phyloP scores from a whole-genome alignment of 2,329 filamentous ascomycete genomes.

The Basipetospora sp. region DNA sequence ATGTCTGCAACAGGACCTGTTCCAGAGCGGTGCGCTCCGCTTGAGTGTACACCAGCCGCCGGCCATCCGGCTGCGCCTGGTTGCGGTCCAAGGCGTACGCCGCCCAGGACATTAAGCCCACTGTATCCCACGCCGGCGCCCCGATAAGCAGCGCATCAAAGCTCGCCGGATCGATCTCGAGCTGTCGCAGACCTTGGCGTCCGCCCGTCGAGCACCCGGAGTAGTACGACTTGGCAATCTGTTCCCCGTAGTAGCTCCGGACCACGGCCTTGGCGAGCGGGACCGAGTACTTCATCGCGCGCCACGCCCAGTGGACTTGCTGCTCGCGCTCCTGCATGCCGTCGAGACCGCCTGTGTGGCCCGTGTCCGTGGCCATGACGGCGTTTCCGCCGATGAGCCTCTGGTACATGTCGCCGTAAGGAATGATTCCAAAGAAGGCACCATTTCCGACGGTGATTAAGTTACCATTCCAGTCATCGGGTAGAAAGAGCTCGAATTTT shows the following conservation, averaged over 20 bases:
- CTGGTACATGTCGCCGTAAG: constrained; percentile 14
- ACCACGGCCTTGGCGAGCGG: constrained; percentile 33
- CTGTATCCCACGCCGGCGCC: constrained; percentile 13
- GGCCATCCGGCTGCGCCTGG: no score
- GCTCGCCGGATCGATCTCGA: constrained; percentile 37
- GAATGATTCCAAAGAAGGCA: constrained; percentile 19
- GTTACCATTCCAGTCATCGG: constrained; percentile 17
- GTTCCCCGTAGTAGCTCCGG: constrained; percentile 30
- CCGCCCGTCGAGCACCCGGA: constrained; percentile 46
- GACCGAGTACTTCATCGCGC: constrained; percentile 30
- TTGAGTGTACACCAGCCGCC: no score
- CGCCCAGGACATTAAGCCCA: no score
- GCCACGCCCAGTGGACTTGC: constrained; percentile 19
- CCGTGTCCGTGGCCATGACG: constrained; percentile 13
- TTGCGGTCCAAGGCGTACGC: no score
- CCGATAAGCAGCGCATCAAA: constrained; percentile 44
- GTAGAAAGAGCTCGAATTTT: constrained; percentile 19
- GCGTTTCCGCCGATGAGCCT: constrained; percentile 9
- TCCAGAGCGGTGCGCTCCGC: no score
- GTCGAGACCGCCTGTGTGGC: constrained; percentile 9
- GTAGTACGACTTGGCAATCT: constrained; percentile 35
- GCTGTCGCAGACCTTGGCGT: constrained; percentile 39
- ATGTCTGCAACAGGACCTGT: no score
- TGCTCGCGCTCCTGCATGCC: constrained; percentile 11
- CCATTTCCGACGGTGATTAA: constrained; percentile 20